These are phyloP conservation scores for Xylaria sp. DNA, from an alignment of 2,329 filamentous ascomycete species.

Conservation along the genomic window DNA sequence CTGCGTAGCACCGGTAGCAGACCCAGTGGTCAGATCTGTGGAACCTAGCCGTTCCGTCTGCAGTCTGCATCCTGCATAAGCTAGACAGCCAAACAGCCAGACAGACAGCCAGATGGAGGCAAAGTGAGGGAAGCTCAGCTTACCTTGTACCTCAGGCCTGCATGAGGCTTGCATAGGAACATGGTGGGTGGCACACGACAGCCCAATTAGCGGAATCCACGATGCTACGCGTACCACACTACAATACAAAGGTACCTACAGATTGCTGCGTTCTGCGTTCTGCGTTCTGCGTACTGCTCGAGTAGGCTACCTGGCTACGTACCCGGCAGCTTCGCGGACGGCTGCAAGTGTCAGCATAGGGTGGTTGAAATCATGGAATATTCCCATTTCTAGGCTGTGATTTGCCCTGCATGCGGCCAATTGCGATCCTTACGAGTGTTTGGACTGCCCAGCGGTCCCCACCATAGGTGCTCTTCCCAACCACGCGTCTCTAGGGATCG, in stretches of 20 bases:
- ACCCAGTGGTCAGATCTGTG: constrained; percentile 5
- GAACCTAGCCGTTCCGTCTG: neutral
- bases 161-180: constrained; percentile 33
- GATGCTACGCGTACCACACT: constrained; percentile 29
- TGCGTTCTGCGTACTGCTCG: too few relatives aligned
- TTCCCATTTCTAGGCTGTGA: constrained; percentile 17
- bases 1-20: neutral
- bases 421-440: constrained; percentile 14
- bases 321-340: neutral
- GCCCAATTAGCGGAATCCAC: constrained; percentile 35
- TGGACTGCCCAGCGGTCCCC: constrained; percentile 18
- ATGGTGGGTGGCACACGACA: constrained; percentile 19
- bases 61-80: neutral
- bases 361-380: constrained; percentile 13
- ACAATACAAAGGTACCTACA: neutral
- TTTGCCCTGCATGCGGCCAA: constrained; percentile 18
- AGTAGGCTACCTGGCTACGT: neutral
- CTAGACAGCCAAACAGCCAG: too few relatives aligned
- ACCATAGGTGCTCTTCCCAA: neutral
- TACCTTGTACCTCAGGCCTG: constrained; percentile 23
- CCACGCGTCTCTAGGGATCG: neutral
- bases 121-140: constrained; percentile 29
- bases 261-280: too few relatives aligned
- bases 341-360: constrained; percentile 19
- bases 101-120: constrained; percentile 6